phyloP scores from a whole-genome alignment of 768 basidiomycete species.

The Rhizopogon roseolus region DNA sequence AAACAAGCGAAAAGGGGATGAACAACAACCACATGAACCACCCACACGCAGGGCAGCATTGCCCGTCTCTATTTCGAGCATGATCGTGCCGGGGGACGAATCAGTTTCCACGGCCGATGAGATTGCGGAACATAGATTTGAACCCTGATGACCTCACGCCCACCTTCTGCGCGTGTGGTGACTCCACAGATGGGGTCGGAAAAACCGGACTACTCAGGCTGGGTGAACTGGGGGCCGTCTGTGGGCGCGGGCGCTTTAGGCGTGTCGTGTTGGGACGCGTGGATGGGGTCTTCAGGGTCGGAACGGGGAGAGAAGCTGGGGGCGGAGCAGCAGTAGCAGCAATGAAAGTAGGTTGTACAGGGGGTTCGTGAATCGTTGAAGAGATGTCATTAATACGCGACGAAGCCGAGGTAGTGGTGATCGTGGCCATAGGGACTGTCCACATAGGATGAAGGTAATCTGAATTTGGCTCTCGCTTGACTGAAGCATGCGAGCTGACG shows the following conservation, averaged over 20 bases:
- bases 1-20: neutral
- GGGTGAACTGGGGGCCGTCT: conserved; percentile 17
- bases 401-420: neutral
- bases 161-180: neutral
- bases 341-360: neutral
- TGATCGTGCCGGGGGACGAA: neutral
- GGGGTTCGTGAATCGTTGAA: neutral
- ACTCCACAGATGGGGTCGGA: neutral
- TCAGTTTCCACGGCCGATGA: neutral
- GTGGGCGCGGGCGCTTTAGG: conserved; percentile 13
- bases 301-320: no score
- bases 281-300: neutral
- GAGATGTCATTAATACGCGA: neutral
- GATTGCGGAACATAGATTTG: neutral
- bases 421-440: conserved; percentile 21
- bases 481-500: neutral
- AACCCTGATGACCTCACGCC: neutral
- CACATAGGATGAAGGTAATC: conserved; percentile 24
- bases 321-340: no score
- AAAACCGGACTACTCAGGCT: neutral
- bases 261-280: neutral
- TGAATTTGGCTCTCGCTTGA: neutral
- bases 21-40: neutral
- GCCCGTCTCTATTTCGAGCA: neutral
- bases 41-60: neutral